These are phyloP conservation scores for Penicillium flavigenum DNA, from an alignment of 495 filamentous ascomycete species.

Conservation along the genomic window DNA sequence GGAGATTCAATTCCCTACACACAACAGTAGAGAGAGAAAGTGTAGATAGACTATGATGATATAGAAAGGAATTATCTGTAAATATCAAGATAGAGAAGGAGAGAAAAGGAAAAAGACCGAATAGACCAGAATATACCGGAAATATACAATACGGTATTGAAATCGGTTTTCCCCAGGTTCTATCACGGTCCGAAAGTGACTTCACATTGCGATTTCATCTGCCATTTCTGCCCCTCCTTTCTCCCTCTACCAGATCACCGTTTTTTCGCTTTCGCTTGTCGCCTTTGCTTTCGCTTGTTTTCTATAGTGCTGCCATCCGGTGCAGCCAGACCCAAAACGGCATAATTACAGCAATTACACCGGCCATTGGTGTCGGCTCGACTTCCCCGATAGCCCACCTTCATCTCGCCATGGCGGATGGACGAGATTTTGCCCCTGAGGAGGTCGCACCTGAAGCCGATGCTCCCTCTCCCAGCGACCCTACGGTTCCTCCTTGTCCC, in stretches of 20 bases:
- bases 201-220: slow-evolving; percentile 11
- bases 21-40: not conserved
- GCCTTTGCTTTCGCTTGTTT: not conserved
- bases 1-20: slow-evolving; percentile 9
- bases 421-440: slow-evolving; percentile 20
- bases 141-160: not conserved
- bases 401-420: slow-evolving; percentile 15
- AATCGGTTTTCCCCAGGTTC: slow-evolving; percentile 10
- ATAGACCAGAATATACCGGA: not conserved
- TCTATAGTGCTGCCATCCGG: slow-evolving; percentile 19
- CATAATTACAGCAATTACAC: slow-evolving; percentile 26
- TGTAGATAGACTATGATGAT: not conserved
- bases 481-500: slow-evolving; percentile 2
- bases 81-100: not conserved
- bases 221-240: slow-evolving; percentile 12
- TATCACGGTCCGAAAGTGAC: slow-evolving; percentile 12
- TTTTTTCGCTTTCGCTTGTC: not conserved
- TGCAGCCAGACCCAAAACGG: slow-evolving; percentile 23
- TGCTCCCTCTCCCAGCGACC: slow-evolving; percentile 20
- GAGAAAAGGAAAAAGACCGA: not conserved
- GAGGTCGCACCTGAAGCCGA: slow-evolving; percentile 31
- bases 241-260: slow-evolving; percentile 3
- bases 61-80: not conserved
- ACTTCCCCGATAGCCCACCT: slow-evolving; percentile 17
- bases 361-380: slow-evolving; percentile 28